Evolutionary conservation across 768 basidiomycete species (phyloP), one percentile per base, ranked within the genome.

Genomic region (Paxillus ammoniavirescens): DNA sequence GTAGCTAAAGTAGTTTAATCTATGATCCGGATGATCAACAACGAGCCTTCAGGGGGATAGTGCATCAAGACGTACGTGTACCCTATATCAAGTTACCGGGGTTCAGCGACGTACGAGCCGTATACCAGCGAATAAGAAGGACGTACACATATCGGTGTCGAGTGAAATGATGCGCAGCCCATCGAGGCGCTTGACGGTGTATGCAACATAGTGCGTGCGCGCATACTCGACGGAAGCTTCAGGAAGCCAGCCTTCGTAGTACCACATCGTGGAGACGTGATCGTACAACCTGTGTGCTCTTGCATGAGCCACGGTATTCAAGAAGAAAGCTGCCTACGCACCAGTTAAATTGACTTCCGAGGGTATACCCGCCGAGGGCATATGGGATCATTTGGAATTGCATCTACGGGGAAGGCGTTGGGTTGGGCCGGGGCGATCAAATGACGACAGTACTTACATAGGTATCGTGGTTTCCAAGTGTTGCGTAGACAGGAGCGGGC

Each of bases 391-490:
- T 77, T 65, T 76, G 60, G 42, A 42, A 43, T 46, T 58, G 67
- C 41, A 47, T 53, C 62, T 64, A 42, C 17, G 40, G 40, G 41
- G 12, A 35, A 36, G 15, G 0, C 1, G 8, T 48, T 21, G 14
- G 41, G 30, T 47, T 10, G 3, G 8, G 13, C 18, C 23, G 8
- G 4, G 18, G 5, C 23, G 33, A 33, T 23, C 7, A 3, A 5
- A 44, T 6, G 0, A 8, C 10, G 8, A 40, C 0, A 21, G 37
- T 13, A 43, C 41, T 17, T 55, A 86, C 83, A 67, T 88, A 87
- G 47, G 76, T 82, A 61, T 90, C 88, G 57, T 89, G 88, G 64
- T 90, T 90, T 5, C 88, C 88, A 4, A 89, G 71, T 0, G 83
- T 80, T 9, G 84, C 80, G 55, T 88, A 89, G 1, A 89, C 77